Evolutionary conservation across 805 yeast genomes (phyloP).

Genomic region (Aciculoconidium aculeatum): DNA sequence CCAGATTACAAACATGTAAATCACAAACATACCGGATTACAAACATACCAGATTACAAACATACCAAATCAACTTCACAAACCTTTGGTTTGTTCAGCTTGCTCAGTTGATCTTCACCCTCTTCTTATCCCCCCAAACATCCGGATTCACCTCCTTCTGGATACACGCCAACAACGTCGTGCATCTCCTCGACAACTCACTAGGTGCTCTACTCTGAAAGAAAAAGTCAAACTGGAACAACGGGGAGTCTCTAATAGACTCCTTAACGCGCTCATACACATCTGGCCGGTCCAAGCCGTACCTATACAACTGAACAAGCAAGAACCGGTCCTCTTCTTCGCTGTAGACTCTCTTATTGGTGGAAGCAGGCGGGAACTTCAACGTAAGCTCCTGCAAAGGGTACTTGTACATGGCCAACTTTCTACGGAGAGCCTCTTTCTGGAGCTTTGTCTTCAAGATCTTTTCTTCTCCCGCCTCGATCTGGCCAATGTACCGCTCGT

Average conservation of each 20-base stretch:
- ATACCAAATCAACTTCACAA: too few species aligned
- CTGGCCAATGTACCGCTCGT: constrained; percentile 73
- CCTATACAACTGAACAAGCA: constrained; percentile 71
- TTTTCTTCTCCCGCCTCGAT: constrained; percentile 90
- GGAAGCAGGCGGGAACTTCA: constrained; percentile 69
- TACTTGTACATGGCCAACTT: constrained; percentile 65
- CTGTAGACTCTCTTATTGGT: constrained; percentile 60
- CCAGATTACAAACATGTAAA: too few species aligned
- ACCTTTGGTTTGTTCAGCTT: too few species aligned
- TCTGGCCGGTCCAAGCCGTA: constrained; percentile 78
- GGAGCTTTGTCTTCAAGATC: constrained; percentile 55
- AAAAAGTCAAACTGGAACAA: constrained; percentile 85
- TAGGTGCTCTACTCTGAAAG: constrained; percentile 69
- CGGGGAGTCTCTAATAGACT: constrained; percentile 66
- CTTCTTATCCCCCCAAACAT: constrained; percentile 3
- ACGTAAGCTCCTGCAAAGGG: constrained; percentile 73
- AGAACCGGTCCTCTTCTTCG: constrained; percentile 87
- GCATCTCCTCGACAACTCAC: constrained; percentile 79
- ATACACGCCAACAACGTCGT: constrained; percentile 70
- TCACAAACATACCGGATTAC: too few species aligned
- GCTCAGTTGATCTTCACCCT: constrained; percentile 3
- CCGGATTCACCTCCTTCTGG: constrained; percentile 48
- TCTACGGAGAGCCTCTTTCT: constrained; percentile 72
- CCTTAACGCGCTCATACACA: constrained; percentile 71
- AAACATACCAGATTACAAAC: too few species aligned